A percentile compares a stretch with the other conserved stretches of the same genome.
Evolutionary conservation across 2,329 filamentous ascomycete genomes (phyloP).

Genomic region (Aspergillus sp.): DNA sequence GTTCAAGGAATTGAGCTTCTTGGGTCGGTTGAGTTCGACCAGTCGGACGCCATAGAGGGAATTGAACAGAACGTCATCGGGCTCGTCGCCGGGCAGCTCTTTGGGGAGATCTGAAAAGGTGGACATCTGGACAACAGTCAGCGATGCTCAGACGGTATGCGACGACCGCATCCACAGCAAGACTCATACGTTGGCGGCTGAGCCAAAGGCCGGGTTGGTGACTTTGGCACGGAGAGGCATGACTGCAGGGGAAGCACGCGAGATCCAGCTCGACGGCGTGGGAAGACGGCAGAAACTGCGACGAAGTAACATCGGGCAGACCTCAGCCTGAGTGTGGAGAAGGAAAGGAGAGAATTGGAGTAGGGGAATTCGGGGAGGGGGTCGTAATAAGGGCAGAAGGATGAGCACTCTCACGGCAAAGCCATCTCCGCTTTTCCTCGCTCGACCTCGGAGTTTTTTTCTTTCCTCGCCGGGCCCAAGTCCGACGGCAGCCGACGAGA

Average conservation of each 20-base stretch:
- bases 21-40: slow-evolving; percentile 89
- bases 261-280: slow-evolving; percentile 48
- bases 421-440: slow-evolving; percentile 21
- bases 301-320: slow-evolving; percentile 45
- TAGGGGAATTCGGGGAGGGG: slow-evolving; percentile 16
- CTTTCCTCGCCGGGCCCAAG: slow-evolving; percentile 17
- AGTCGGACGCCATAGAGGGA: slow-evolving; percentile 85
- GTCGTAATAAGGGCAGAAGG: slow-evolving; percentile 15
- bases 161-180: background rate
- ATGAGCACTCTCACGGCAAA: slow-evolving; percentile 21
- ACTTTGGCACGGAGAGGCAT: slow-evolving; percentile 86
- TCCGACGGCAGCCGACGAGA: slow-evolving; percentile 5
- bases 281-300: slow-evolving; percentile 36
- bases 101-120: slow-evolving; percentile 41
- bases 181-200: slow-evolving; percentile 51
- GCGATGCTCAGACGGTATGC: background rate
- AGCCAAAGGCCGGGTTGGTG: slow-evolving; percentile 57
- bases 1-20: slow-evolving; percentile 89
- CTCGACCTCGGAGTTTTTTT: slow-evolving; percentile 33
- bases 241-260: slow-evolving; percentile 40
- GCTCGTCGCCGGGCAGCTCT: slow-evolving; percentile 67
- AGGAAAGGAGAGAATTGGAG: slow-evolving; percentile 9
- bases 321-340: slow-evolving; percentile 15
- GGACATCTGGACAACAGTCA: slow-evolving; percentile 40
- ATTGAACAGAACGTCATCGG: slow-evolving; percentile 90